These are phyloP conservation scores for Globisporangium abappressorium DNA, from an alignment of 352 stramenopile species.

Conservation along the genomic window DNA sequence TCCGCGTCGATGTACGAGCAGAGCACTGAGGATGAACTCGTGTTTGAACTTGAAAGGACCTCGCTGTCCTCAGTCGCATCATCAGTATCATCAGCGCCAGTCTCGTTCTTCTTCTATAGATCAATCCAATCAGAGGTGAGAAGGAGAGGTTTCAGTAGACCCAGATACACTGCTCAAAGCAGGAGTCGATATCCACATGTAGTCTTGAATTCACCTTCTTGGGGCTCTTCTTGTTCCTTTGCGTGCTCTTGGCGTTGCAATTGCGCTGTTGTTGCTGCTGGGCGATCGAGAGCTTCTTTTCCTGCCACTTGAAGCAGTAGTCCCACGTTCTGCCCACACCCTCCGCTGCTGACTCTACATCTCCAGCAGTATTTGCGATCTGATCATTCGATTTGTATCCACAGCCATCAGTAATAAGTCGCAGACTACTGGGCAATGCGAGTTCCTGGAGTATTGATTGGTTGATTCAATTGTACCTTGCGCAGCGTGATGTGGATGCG, in stretches of 20 bases:
- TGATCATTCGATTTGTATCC: neutral
- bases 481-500: slow-evolving; percentile 48
- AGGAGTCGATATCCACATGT: neutral
- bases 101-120: slow-evolving; percentile 16
- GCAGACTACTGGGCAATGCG: neutral
- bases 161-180: neutral
- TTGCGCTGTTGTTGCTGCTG: neutral
- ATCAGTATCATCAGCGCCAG: slow-evolving; percentile 11
- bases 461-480: slow-evolving; percentile 34
- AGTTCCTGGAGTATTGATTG: neutral
- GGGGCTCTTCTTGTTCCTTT: slow-evolving; percentile 15
- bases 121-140: neutral
- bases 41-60: neutral
- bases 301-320: slow-evolving; percentile 57
- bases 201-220: neutral
- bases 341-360: slow-evolving; percentile 2
- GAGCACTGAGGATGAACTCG: slow-evolving; percentile 4
- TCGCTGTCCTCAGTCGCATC: slow-evolving; percentile 13
- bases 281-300: slow-evolving; percentile 30
- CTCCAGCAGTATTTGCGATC: neutral
- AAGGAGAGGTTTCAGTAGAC: no score
- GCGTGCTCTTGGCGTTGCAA: slow-evolving; percentile 8
- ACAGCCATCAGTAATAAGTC: neutral
- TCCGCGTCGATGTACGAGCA: slow-evolving; percentile 51
- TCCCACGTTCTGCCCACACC: slow-evolving; percentile 38